Evolutionary conservation across 352 stramenopile species (phyloP).

Genomic region (Globisporangium barbulae): DNA sequence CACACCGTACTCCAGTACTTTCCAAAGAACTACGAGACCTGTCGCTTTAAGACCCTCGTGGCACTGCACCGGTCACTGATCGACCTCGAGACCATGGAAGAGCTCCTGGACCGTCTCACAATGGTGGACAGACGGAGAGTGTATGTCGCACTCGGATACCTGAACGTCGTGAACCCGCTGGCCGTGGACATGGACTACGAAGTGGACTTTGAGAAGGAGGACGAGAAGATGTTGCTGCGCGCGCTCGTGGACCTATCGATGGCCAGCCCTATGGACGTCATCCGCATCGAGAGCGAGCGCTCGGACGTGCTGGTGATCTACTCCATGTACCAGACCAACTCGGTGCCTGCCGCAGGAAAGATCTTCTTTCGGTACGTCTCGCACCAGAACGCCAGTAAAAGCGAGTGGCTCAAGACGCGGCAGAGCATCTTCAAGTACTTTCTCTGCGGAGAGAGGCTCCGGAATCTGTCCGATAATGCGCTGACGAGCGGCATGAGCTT

Average conservation of each 20-base stretch:
- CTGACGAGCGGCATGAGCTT: slow-evolving; percentile 12
- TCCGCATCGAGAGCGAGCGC: slow-evolving; percentile 62
- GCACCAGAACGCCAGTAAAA: slow-evolving; percentile 30
- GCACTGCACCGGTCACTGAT: slow-evolving; percentile 58
- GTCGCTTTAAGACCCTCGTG: slow-evolving; percentile 46
- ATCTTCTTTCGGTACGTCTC: slow-evolving; percentile 70
- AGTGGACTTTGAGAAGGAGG: slow-evolving; percentile 60
- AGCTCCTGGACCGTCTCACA: slow-evolving; percentile 52
- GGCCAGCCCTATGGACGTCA: slow-evolving; percentile 60
- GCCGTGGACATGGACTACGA: slow-evolving; percentile 68
- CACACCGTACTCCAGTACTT: slow-evolving; percentile 70
- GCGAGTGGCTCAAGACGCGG: slow-evolving; percentile 42
- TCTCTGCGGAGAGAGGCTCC: slow-evolving; percentile 45
- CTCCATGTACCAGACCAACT: slow-evolving; percentile 77
- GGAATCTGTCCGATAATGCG: slow-evolving; percentile 12
- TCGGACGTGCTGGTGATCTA: slow-evolving; percentile 69
- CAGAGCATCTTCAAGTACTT: slow-evolving; percentile 52
- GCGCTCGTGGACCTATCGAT: slow-evolving; percentile 67
- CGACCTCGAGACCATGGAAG: slow-evolving; percentile 60
- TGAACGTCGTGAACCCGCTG: slow-evolving; percentile 61
- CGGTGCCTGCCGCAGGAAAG: slow-evolving; percentile 37
- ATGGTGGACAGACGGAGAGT: slow-evolving; percentile 36
- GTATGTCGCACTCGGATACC: slow-evolving; percentile 49
- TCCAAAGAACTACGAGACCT: slow-evolving; percentile 62
- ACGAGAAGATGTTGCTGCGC: slow-evolving; percentile 59